Evolutionary conservation across 805 yeast genomes (phyloP), one percentile per base, ranked within the genome.

Genomic region (Suhomyces faveliae): DNA sequence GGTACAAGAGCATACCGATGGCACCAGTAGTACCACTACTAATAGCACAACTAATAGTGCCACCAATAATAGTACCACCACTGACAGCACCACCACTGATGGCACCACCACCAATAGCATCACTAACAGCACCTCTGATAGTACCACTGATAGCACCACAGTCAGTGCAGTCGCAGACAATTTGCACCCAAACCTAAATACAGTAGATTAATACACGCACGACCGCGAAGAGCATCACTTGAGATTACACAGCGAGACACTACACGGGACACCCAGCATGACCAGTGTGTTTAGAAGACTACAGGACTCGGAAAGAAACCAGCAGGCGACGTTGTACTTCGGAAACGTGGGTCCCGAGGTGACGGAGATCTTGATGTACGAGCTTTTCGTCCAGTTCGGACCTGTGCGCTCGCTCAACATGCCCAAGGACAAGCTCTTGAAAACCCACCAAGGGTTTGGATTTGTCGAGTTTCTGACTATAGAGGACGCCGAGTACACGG

Each of bases 341-440:
- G 97, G 97, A 0, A 89, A 90, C 55, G 67, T 94, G 3, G 96
- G 88, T 54, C 81, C 84, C 1, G 77, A 79, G 42, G 96, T 83
- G 4, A 81, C 83, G 1, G 96, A 88, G 57, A 67, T 74, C 2
- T 59, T 91, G 15, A 64, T 94, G 23, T 88, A 84, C 59, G 99
- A 94, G 63, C 75, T 94, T 17, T 83, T 90, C 63, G 64, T 87
- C 5, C 98, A 94, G 63, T 84, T 89, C 37, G 90, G 92, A 0
- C 96, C 96, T 0, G 78, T 92, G 2, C 72, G 71, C 35, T 73
- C 79, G 24, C 76, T 94, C 4, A 77, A 84, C 51, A 71, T 94
- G 53, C 97, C 97, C 5, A 84, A 81, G 58, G 97, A 90, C 60
- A 77, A 89, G 51, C 73, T 90, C 3, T 66, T 81, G 23, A 80